Conservation (phyloP, 345 rosid genomes). For the Lumnitzera racemosa region DNA sequence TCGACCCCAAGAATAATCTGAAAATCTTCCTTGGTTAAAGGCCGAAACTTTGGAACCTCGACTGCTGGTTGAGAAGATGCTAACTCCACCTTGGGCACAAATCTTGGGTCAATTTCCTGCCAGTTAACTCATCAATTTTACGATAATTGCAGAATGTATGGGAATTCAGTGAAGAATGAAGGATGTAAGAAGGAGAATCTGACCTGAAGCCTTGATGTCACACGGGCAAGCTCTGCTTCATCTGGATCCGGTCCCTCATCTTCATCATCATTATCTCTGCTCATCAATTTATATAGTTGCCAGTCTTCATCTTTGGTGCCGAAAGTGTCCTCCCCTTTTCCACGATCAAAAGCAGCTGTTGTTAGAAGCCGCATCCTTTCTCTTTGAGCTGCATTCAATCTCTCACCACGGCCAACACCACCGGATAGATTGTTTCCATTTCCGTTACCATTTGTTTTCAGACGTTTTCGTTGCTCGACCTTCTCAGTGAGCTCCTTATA, state of each 20-base stretch:
- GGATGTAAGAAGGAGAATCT: conserved; percentile 4
- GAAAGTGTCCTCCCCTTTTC: conserved; percentile 91
- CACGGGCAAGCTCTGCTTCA: conserved; percentile 62
- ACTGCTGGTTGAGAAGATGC: conserved; percentile 40
- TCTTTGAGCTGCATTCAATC: conserved; percentile 90
- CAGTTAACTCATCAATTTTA: neutral
- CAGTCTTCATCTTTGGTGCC: conserved; percentile 95
- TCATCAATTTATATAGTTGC: conserved; percentile 92
- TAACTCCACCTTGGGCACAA: conserved; percentile 53
- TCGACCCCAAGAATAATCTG: conserved; percentile 72
- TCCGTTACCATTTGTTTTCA: conserved; percentile 69
- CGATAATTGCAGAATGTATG: no score
- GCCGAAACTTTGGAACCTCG: conserved; percentile 53
- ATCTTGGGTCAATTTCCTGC: conserved; percentile 78
- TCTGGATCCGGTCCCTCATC: conserved; percentile 64
- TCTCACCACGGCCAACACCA: conserved; percentile 89
- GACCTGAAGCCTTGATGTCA: conserved; percentile 75
- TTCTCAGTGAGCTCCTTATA: conserved; percentile 75
- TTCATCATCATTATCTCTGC: conserved; percentile 80
- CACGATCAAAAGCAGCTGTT: conserved; percentile 94
- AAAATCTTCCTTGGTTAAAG: conserved; percentile 81
- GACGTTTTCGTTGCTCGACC: conserved; percentile 80
- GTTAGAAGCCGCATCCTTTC: conserved; percentile 96
- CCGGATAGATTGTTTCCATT: conserved; percentile 68
- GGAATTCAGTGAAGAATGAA: neutral